Percentiles rank a stretch among this genome's conserved stretches.
These are phyloP conservation scores for Diaporthe australafricana DNA, from an alignment of 2,329 filamentous ascomycete species.

Conservation along the genomic window DNA sequence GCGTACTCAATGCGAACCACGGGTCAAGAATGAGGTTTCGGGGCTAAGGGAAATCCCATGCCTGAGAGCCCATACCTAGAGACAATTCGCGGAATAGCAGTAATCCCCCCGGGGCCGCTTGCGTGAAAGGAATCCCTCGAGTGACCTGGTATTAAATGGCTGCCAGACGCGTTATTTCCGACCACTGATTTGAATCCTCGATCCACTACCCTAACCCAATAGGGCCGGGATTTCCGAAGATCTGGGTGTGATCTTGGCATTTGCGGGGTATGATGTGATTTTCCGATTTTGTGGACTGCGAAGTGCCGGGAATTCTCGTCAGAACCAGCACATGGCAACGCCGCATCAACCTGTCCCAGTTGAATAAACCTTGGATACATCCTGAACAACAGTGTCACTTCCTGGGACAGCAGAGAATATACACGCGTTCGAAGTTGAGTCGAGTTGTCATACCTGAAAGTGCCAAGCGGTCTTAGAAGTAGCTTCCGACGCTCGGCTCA, in stretches of 20 bases:
- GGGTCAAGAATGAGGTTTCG: too few relatives aligned
- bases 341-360: background rate
- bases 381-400: background rate
- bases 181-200: background rate
- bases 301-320: background rate
- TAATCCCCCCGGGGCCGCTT: too few relatives aligned
- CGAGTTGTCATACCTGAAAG: background rate
- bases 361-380: background rate
- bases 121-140: too few relatives aligned
- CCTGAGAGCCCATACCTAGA: too few relatives aligned
- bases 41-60: too few relatives aligned
- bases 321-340: background rate
- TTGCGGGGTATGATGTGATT: constrained; percentile 11
- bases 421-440: background rate
- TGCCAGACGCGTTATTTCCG: background rate
- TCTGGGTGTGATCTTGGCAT: constrained; percentile 7
- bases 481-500: constrained; percentile 29
- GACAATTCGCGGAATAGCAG: too few relatives aligned
- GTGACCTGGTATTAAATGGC: too few relatives aligned
- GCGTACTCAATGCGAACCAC: too few relatives aligned
- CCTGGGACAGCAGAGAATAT: background rate
- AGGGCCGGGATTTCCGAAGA: constrained; percentile 16
- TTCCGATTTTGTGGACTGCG: background rate
- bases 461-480: constrained; percentile 30
- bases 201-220: constrained; percentile 14